Base-by-base conservation (phyloP, 768 basidiomycete genomes). In the Cubamyces sp. region DNA sequence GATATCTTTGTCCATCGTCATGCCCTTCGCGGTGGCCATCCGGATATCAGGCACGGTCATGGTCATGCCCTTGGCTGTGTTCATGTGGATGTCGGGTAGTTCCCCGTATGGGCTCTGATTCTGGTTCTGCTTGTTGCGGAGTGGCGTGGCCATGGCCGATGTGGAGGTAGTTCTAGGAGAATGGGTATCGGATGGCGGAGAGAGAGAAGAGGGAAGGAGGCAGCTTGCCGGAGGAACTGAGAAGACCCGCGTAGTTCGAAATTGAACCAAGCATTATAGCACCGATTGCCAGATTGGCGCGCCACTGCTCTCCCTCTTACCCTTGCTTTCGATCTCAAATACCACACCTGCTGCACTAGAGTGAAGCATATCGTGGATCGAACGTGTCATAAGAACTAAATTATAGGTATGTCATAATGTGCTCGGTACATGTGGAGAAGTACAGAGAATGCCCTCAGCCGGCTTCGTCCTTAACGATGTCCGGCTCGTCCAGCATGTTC, bases 21-120 rank as follows among this genome's bases (percentile, higher is more conserved):
- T 74, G 41, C 76, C 81, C 71, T 83, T 87, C 23, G 87, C 86
- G 1, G 88, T 90, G 30, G 78, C 75, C 88, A 90, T 90, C 60
- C 79, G 82, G 56, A 90, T 75, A 66, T 84, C 84, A 46, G 77
- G 77, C 49, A 79, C 72, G 57, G 78, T 71, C 5, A 76, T 61
- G 14, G 82, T 81, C 39, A 84, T 68, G 16, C 83, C 86, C 71
- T 86, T 91, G 28, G 90, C 85, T 1, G 93, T 92, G 65, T 86
- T 84, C 92, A 94, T 93, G 70, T 87, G 87, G 6, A 91, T 77
- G 71, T 93, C 90, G 57, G 74, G 78, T 67, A 77, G 75, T 49
- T 90, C 89, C 56, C 71, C 77, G 69, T 77, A 76, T 53, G 30
- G 43, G 37, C 23, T 37, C 18, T 46, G 55, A 41, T 43, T 40